These are phyloP conservation scores for Dioszegia hungarica DNA, from an alignment of 768 basidiomycete genomes.

Conservation along the genomic window DNA sequence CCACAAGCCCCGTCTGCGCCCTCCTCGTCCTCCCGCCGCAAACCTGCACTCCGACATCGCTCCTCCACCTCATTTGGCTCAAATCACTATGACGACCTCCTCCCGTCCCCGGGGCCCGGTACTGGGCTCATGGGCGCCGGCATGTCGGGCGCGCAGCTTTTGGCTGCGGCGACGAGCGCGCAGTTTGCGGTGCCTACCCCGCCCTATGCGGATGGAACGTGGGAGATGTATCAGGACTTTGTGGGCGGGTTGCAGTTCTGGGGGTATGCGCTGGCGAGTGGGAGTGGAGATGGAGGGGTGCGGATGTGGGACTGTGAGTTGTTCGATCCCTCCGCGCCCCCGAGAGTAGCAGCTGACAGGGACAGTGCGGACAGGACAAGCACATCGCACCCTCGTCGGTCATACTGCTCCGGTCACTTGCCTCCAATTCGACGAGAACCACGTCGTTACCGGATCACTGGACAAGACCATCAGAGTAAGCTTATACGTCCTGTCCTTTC, in stretches of 20 bases:
- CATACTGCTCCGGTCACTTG: constrained; percentile 92
- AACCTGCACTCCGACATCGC: constrained; percentile 31
- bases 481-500: constrained; percentile 5
- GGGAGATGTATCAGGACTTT: constrained; percentile 95
- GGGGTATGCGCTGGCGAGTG: constrained; percentile 95
- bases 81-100: constrained; percentile 41
- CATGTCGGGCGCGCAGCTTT: constrained; percentile 38
- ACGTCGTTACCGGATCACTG: constrained; percentile 85
- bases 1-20: constrained; percentile 12
- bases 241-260: constrained; percentile 97
- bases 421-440: constrained; percentile 89
- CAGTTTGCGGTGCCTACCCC: constrained; percentile 78
- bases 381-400: constrained; percentile 84
- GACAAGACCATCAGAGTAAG: constrained; percentile 86
- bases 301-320: constrained; percentile 98
- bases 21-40: constrained; percentile 6
- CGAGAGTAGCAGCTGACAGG: not conserved
- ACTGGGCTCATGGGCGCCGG: constrained; percentile 31
- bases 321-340: not conserved
- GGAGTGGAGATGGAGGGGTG: constrained; percentile 93
- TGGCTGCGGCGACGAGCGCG: constrained; percentile 56
- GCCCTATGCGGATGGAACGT: constrained; percentile 80
- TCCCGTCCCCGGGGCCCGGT: constrained; percentile 33
- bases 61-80: constrained; percentile 43
- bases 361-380: constrained; percentile 93